Evolutionary conservation across 2,329 filamentous ascomycete genomes (phyloP).

Genomic region (Beauveria pseudobassiana): DNA sequence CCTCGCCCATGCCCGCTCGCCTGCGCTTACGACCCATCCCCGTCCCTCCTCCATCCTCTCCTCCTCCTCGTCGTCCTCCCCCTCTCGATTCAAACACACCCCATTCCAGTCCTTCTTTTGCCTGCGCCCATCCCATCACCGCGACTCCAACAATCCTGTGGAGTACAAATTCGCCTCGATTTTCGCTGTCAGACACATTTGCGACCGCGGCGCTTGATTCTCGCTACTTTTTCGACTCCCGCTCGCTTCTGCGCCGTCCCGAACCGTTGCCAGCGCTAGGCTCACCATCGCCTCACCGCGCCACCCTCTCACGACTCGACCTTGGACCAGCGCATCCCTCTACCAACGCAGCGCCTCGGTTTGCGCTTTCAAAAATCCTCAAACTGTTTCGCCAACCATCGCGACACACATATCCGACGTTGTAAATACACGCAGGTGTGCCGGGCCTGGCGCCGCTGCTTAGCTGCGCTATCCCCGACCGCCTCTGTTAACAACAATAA

Average conservation of each 20-base stretch:
- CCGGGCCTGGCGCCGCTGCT: neutral
- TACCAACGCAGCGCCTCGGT: neutral
- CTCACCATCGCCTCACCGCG: neutral
- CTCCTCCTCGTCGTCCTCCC: conserved; percentile 18
- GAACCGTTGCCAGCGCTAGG: neutral
- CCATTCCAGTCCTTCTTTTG: conserved; percentile 28
- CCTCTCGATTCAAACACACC: conserved; percentile 19
- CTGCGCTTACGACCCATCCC: neutral
- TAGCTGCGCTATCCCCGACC: conserved; percentile 3
- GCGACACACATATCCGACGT: neutral
- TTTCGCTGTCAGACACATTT: neutral
- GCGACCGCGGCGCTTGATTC: conserved; percentile 8
- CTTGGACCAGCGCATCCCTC: neutral
- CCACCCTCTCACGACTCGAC: neutral
- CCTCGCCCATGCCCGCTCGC: conserved; percentile 15
- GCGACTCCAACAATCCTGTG: conserved; percentile 12
- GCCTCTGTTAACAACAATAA: neutral
- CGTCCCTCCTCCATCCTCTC: conserved; percentile 14
- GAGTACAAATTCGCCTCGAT: conserved; percentile 11
- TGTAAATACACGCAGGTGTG: neutral
- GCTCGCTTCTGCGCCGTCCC: neutral
- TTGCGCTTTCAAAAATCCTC: neutral
- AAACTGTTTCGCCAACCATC: neutral
- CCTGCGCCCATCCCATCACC: conserved; percentile 20
- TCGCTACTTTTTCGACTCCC: neutral